Percentiles rank a stretch among this genome's conserved stretches.
Conservation (phyloP, 768 basidiomycete genomes). For the Amylocystis lapponica region DNA sequence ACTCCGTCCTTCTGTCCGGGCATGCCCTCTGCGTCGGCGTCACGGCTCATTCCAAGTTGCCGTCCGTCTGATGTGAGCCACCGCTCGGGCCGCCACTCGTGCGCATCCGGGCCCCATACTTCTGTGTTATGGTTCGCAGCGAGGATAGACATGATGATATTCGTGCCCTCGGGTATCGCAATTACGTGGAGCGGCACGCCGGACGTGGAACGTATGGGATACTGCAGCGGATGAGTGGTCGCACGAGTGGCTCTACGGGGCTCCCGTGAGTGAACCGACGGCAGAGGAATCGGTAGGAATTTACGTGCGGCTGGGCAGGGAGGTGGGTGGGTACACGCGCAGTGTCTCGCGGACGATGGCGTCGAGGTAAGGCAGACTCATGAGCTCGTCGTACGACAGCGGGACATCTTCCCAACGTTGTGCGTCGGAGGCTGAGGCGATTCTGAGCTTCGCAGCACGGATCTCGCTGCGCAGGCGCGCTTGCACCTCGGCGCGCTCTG, state of each 20-base stretch:
- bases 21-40: background rate
- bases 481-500: slow-evolving; percentile 26
- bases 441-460: slow-evolving; percentile 21
- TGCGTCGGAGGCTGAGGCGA: background rate
- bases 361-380: slow-evolving; percentile 41
- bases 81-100: slow-evolving; percentile 52
- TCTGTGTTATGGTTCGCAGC: slow-evolving; percentile 42
- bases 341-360: slow-evolving; percentile 38
- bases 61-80: slow-evolving; percentile 37
- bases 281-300: slow-evolving; percentile 1
- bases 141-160: slow-evolving; percentile 35
- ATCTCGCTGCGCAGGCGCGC: slow-evolving; percentile 28
- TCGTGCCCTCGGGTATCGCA: slow-evolving; percentile 40
- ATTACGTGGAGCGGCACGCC: slow-evolving; percentile 35
- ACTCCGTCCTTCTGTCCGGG: slow-evolving; percentile 5
- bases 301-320: slow-evolving; percentile 27
- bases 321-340: slow-evolving; percentile 32
- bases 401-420: slow-evolving; percentile 24
- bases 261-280: background rate
- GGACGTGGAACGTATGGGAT: slow-evolving; percentile 35
- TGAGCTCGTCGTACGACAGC: slow-evolving; percentile 33
- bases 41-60: slow-evolving; percentile 3
- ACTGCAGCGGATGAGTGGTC: slow-evolving; percentile 44
- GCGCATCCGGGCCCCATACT: slow-evolving; percentile 58
- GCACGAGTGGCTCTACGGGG: slow-evolving; percentile 17